Conservation (phyloP, 164 flowering plant genomes). For the Sedum album region DNA sequence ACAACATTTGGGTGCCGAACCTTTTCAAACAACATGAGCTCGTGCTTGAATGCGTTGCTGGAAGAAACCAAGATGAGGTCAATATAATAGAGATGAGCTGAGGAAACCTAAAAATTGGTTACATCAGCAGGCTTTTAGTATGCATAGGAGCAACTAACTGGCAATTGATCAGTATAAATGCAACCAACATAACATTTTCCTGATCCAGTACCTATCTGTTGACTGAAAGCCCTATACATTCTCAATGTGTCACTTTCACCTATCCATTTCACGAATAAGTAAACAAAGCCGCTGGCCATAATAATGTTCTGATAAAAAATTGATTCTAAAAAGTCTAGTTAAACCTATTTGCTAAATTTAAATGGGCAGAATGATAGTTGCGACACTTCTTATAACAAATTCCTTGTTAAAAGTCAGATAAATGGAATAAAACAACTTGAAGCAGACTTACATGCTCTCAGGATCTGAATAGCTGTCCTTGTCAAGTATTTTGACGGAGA, state of each 20-base stretch:
- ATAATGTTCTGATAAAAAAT: neutral
- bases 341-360: neutral
- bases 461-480: conserved; percentile 75
- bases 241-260: neutral
- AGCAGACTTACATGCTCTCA: conserved; percentile 58
- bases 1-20: conserved; percentile 90
- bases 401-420: neutral
- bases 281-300: neutral
- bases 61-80: neutral
- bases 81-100: neutral
- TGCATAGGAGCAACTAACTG: neutral
- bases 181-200: neutral
- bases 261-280: neutral
- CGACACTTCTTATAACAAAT: neutral
- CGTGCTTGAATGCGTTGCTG: conserved; percentile 72
- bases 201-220: neutral
- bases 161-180: neutral
- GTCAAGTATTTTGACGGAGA: conserved; percentile 86
- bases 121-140: neutral
- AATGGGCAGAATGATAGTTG: neutral
- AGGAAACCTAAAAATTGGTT: neutral
- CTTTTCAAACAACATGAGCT: conserved; percentile 62
- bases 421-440: neutral
- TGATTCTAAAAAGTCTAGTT: neutral
- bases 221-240: neutral